Evolutionary conservation across 2,329 filamentous ascomycete genomes (phyloP).

Genomic region (Phoma herbarum): DNA sequence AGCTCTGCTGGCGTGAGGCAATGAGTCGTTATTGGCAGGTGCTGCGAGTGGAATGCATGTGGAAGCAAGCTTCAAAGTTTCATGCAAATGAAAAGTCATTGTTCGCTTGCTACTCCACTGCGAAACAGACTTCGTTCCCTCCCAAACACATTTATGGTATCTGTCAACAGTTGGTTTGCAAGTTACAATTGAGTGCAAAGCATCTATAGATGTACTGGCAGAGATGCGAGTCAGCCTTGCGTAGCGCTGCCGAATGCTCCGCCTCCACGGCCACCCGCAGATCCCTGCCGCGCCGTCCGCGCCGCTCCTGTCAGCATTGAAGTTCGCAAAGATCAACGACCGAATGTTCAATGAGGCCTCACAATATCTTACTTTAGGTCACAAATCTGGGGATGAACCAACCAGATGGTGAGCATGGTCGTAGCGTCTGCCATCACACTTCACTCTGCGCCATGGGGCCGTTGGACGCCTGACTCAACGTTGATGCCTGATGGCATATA

Average conservation of each 20-base stretch:
- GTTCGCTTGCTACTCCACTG: too few species aligned
- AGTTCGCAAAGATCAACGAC: not conserved
- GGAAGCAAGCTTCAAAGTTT: too few species aligned
- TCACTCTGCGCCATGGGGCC: not conserved
- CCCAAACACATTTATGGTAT: not conserved
- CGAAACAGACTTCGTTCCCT: not conserved
- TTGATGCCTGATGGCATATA: slow-evolving; percentile 15
- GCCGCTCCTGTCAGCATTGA: not conserved
- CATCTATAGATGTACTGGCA: too few species aligned
- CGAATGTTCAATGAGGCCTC: not conserved
- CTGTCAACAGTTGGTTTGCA: not conserved
- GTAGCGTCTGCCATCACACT: not conserved
- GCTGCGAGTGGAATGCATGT: too few species aligned
- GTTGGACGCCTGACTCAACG: slow-evolving; percentile 3
- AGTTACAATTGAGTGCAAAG: too few species aligned
- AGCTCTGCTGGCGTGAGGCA: not conserved
- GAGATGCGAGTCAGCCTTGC: slow-evolving; percentile 12
- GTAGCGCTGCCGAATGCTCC: slow-evolving; percentile 6
- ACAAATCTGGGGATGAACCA: not conserved
- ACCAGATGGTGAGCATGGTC: not conserved
- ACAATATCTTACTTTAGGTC: not conserved
- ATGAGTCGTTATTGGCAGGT: not conserved
- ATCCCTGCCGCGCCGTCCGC: slow-evolving; percentile 13
- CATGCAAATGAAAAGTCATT: too few species aligned
- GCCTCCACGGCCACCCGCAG: slow-evolving; percentile 24